Base-by-base conservation (phyloP, 2,329 filamentous ascomycete genomes). In the Pestalotiopsis sp. region DNA sequence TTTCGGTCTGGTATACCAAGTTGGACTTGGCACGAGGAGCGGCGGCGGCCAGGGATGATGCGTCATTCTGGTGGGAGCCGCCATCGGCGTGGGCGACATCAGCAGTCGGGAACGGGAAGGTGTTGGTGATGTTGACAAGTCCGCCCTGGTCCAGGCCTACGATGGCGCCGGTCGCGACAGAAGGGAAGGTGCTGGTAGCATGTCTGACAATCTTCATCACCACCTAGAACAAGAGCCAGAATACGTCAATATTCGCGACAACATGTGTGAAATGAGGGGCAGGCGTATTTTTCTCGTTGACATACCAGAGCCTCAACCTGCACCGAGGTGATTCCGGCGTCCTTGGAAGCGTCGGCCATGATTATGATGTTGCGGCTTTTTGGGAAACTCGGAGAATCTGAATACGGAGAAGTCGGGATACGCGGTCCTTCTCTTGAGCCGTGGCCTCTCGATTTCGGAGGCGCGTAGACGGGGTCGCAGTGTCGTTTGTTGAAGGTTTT, bases 191-290 rank as follows among this genome's bases (percentile, higher is more conserved):
- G 77, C 93, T 89, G 68, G 94, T 92, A 85, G 93, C 94, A 86
- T 98, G 95, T 85, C 97, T 98, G 83, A 97, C 95, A 81, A 98
- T 95, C 87, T 98, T 97, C 92, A 98, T 95, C 75, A 97, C 93
- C 78, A 97, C 93, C 93, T 96, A 75, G 45, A 52, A 20, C 36
- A 27, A 61, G 41, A 60, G n/a, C 17, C 27, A 52, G 68, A 39
- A 70, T 60, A 31, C 27, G 36, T 59, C 45, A 41, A 36, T 39
- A 59, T 52, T 59, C 56, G 59, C 45, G 45, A 52, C 45, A 52
- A 20, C 45, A 52, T 52, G 45, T 64, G 41, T 39, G 23, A 70
- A 75, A 73, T 70, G 74, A 74, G 70, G 73, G 73, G 73, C 69
- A 75, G 70, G 69, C 70, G 70, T 72, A 66, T 73, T 69, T 70